Base-by-base conservation (phyloP, 1,284 basidiomycete genomes). In the Psilocybe mexicana region DNA sequence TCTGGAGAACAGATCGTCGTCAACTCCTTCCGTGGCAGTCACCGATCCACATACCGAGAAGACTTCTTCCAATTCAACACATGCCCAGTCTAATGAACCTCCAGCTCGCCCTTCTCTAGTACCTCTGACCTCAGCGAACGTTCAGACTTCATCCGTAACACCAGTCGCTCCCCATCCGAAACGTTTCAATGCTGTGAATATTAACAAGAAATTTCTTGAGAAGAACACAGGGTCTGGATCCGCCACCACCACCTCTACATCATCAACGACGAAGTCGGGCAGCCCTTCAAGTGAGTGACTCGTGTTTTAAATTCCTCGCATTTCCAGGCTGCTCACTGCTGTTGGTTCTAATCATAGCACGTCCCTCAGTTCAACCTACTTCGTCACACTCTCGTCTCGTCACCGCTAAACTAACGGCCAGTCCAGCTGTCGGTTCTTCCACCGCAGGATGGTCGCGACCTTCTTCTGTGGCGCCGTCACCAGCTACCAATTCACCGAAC, bases 151-250 rank as follows among this genome's bases (percentile, higher is more conserved):
- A 11, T 61, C 71, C 4, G 53, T 69, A 23, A 65, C 73, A 11
- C 61, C 72, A 45, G 61, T 63, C 55, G 65, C 71, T 35, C 80
- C 84, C 0, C 88, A 88, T 57, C 85, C 87, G 48, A 95, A 94
- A 81, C 87, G 90, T 68, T 96, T 95, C 73, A 91, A 79, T 67
- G 84, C 92, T 30, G 84, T 92, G 64, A 93, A 93, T 70, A 92
- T 96, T 74, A 96, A 92, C 79, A 95, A 94, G 82, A 93, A 93
- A 74, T 97, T 96, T 72, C 78, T 96, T 50, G 90, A 93, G 76
- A 94, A 95, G 80, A 89, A 88, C 54, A 83, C 85, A 35, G 67
- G 78, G 38, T 77, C 82, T 55, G 71, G 76, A 51, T 71, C 82
- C 35, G 69, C 74, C 50, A 73, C 79, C 57, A 65, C 75, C 58